These are phyloP conservation scores for Fragaria vesca DNA, from an alignment of 306 rosid species.

Conservation along the genomic window DNA sequence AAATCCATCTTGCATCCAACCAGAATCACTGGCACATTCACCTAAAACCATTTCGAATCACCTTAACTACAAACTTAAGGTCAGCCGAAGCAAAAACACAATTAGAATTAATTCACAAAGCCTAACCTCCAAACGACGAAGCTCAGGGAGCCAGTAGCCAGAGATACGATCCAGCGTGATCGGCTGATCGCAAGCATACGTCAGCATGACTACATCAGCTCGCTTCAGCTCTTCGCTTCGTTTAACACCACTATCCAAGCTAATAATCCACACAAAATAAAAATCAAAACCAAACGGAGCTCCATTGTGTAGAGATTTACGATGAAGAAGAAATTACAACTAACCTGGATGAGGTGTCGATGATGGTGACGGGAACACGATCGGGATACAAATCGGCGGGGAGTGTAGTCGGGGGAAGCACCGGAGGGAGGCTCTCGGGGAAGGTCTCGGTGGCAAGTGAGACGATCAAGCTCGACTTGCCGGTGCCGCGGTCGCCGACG, in stretches of 20 bases:
- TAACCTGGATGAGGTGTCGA: constrained; percentile 79
- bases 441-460: constrained; percentile 60
- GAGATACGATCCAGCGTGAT: constrained; percentile 52
- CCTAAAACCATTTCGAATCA: constrained; percentile 21
- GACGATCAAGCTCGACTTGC: constrained; percentile 73
- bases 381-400: constrained; percentile 74
- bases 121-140: constrained; percentile 56
- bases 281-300: background rate
- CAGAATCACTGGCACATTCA: constrained; percentile 44
- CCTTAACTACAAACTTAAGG: background rate
- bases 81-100: background rate
- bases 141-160: constrained; percentile 69
- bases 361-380: constrained; percentile 58
- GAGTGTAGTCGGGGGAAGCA: constrained; percentile 68
- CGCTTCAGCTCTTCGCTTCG: constrained; percentile 72
- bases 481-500: constrained; percentile 62
- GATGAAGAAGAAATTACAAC: background rate
- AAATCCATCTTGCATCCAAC: constrained; percentile 62
- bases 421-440: constrained; percentile 55
- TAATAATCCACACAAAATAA: constrained; percentile 22
- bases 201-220: constrained; percentile 77
- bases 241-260: constrained; percentile 63
- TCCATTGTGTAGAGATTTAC: background rate
- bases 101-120: background rate
- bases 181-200: constrained; percentile 78